Evolutionary conservation across 768 basidiomycete species (phyloP), one percentile per base, ranked within the genome.

Genomic region (Xanthoconium stramineum): DNA sequence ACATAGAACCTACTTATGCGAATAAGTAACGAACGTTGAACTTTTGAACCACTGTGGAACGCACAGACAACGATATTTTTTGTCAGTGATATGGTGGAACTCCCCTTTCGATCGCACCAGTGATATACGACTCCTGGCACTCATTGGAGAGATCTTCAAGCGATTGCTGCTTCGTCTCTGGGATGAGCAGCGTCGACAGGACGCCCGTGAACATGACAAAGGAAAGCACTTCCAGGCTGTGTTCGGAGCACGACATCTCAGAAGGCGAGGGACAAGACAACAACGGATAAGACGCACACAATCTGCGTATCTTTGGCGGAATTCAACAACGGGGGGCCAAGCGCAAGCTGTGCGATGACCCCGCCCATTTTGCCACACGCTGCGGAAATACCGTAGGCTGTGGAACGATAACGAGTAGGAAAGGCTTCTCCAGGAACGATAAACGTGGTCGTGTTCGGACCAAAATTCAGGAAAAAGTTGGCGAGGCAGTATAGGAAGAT

Each of bases 191-290:
- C 2, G 91, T 92, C 10, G 92, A 91, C 74, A 86, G 79, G 62
- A 91, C 75, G 50, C 91, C 91, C 1, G 88, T 91, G 54, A 91
- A 73, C 90, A 91, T 92, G 78, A 92, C 86, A 47, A 91, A 73
- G 10, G 90, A 88, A 59, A 93, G 88, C 58, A 89, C 82, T 69
- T 91, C 80, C 38, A 94, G 71, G 61, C 86, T 88, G 48, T 1
- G 32, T 38, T 38, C 24, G 20, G 17, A 30, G 32, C 11, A 6
- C 17, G 10, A 44, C 20, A 40, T 56, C 61, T 43, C 36, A 61
- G 58, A 17, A 13, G 14, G 39, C 28, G 10, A 36, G 14, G n/a
- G 17, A 52, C 17, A 37, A 19, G 24, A 54, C 13, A 42, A 33
- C 39, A 35, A 38, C 47, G 40, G 47, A 35, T 4, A 50, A 24